Base-by-base conservation (phyloP, 805 yeast genomes). In the Lachancea sp. region DNA sequence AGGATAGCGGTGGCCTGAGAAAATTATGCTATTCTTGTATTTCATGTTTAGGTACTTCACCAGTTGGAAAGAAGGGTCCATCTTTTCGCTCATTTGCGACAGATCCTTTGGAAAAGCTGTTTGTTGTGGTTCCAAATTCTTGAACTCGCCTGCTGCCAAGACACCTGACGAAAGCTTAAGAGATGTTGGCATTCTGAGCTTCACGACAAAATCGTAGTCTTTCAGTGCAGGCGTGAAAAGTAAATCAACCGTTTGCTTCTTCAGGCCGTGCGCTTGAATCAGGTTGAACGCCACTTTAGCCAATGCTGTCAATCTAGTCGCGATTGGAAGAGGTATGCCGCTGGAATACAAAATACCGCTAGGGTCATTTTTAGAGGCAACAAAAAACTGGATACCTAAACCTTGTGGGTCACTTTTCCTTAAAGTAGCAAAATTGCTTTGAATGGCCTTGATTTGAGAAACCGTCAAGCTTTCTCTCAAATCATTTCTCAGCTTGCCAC, bases 321-420 rank as follows among this genome's bases (percentile, higher is more conserved):
- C 88, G 42, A 89, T 80, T 7, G 96, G 89, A 41, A 83, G 67
- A 17, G 77, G 78, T 18, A 69, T 57, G 34, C 71, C 72, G 48
- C 74, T 71, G 3, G 90, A 77, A 90, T 96, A 92, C 44, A 86
- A 58, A 34, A 78, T 77, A 33, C 97, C 97, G 9, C 90, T 76
- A n/a, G 80, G 77, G 55, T 92, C 97, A 45, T 78, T 81, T 55
- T 78, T 81, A 1, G 95, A 75, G 1, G 83, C 95, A 46, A 90
- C 77, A 52, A 87, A 87, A 57, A 81, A 77, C 50, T 92, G 96
- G 4, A 83, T 72, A 48, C 76, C 80, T 41, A 83, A 60, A 17
- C 92, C 86, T 28, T 80, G 75, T 21, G 97, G 97, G 65, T 90
- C 97, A 37, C 69, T 72, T 43, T 76, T 74, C 45, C 97, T 74